phyloP scores from a whole-genome alignment of 768 basidiomycete genomes.

The Clitopilus passeckerianus region DNA sequence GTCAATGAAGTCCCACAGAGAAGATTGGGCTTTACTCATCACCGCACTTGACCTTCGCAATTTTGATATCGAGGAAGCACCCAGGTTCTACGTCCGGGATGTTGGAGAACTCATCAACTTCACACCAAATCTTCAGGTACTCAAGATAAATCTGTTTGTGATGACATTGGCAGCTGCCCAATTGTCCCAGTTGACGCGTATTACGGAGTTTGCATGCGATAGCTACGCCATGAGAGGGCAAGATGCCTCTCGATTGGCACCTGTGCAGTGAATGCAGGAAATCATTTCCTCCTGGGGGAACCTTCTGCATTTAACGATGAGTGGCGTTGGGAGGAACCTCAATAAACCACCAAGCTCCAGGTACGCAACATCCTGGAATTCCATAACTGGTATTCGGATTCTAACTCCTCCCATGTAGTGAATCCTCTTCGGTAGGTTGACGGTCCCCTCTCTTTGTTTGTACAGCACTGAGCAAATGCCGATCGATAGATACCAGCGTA shows the following conservation, averaged over 20 bases:
- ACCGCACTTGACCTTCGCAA: not conserved
- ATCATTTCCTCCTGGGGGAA: not conserved
- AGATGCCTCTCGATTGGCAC: not conserved
- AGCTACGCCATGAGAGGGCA: not conserved
- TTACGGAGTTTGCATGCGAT: not conserved
- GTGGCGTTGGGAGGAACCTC: constrained; percentile 15
- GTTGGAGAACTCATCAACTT: not conserved
- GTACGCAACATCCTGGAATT: too few species aligned
- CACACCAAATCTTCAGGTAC: not conserved
- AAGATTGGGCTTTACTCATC: not conserved
- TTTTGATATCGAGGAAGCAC: not conserved
- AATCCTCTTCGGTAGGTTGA: too few species aligned
- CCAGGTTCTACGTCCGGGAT: not conserved
- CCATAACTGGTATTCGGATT: too few species aligned
- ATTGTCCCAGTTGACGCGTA: not conserved
- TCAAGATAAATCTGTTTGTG: not conserved
- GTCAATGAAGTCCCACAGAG: not conserved
- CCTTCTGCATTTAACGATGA: not conserved
- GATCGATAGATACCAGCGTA: not conserved
- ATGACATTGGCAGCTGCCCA: not conserved
- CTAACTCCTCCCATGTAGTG: too few species aligned
- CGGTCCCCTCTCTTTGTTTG: too few species aligned
- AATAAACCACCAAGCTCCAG: too few species aligned
- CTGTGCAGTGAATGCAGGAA: not conserved
- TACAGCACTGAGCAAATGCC: too few species aligned